Evolutionary conservation across 345 rosid species (phyloP), one percentile per base, ranked within the genome.

Genomic region (Acer campestre): DNA sequence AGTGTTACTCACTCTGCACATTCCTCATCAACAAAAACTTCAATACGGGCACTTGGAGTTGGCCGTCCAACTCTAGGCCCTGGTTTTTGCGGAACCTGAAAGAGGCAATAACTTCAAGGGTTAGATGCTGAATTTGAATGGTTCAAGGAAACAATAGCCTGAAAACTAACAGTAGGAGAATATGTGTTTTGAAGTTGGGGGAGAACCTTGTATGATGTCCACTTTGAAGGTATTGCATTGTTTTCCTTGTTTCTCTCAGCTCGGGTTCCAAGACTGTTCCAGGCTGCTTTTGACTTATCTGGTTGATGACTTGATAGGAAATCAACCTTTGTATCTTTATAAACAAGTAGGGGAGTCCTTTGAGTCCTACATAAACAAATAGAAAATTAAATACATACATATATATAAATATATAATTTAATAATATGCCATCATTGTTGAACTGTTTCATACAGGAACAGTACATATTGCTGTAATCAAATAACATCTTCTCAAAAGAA

Each of bases 171-270:
- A 38, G 58, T 27, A 18, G 46, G 31, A 31, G 67, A 63, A 61
- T 1, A 5, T 8, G 49, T 65, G 27, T 56, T 49, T 42, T 22
- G 7, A 31, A 62, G 55, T 40, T 31, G 42, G 20, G 20, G n/a
- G 5, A 65, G 27, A 80, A 96, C 99, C 98, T 94, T 94, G 81
- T 84, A 84, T 3, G 92, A 78, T 80, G 86, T 78, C 98, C 99
- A 96, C 80, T 91, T 96, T 18, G 86, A 71, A 70, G 98, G 98
- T 25, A 82, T 31, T 27, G 93, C 85, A 79, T 78, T 91, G 72
- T 96, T 96, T 83, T 96, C 99, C 86, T 96, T 96, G 87, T 96
- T 94, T 79, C 98, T 94, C 83, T 96, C 95, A 73, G 88, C 89
- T 79, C 88, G 85, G 70, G 83, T 80, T 65, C 97, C 97, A 67